Percentiles rank a stretch among this genome's conserved stretches.
Conservation (phyloP, 768 basidiomycete genomes). For the Boletellus ananiceps region DNA sequence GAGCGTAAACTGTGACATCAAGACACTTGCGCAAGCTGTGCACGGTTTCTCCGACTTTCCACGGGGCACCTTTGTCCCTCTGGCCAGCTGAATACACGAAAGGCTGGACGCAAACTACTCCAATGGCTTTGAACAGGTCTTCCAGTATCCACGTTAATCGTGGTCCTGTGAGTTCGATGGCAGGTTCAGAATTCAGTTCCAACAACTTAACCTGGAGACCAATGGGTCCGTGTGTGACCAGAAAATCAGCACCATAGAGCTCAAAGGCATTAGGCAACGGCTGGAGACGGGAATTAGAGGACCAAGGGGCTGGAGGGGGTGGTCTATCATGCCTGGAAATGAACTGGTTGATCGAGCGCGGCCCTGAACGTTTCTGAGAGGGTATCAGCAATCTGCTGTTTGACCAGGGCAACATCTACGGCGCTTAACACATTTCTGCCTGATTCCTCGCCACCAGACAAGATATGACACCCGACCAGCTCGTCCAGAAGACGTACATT, state of each 20-base stretch:
- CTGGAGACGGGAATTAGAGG: slow-evolving; percentile 35
- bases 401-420: slow-evolving; percentile 46
- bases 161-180: slow-evolving; percentile 88
- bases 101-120: slow-evolving; percentile 63
- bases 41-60: slow-evolving; percentile 50
- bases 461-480: slow-evolving; percentile 59
- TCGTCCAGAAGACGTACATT: slow-evolving; percentile 79
- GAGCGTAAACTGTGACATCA: slow-evolving; percentile 46
- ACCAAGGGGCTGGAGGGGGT: not conserved
- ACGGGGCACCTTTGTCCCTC: slow-evolving; percentile 20
- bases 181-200: slow-evolving; percentile 94
- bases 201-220: slow-evolving; percentile 66
- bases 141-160: slow-evolving; percentile 77
- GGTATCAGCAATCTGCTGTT: slow-evolving; percentile 57
- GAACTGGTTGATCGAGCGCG: slow-evolving; percentile 71
- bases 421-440: slow-evolving; percentile 16
- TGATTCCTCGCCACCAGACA: slow-evolving; percentile 31
- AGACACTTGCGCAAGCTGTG: slow-evolving; percentile 65
- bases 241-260: slow-evolving; percentile 90
- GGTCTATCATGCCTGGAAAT: slow-evolving; percentile 65
- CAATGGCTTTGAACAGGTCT: slow-evolving; percentile 72
- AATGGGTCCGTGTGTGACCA: slow-evolving; percentile 50
- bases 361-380: slow-evolving; percentile 84
- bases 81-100: slow-evolving; percentile 33
- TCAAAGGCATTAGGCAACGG: slow-evolving; percentile 90